Conservation (phyloP, 2,329 filamentous ascomycete species). For the Venturia aucupariae region DNA sequence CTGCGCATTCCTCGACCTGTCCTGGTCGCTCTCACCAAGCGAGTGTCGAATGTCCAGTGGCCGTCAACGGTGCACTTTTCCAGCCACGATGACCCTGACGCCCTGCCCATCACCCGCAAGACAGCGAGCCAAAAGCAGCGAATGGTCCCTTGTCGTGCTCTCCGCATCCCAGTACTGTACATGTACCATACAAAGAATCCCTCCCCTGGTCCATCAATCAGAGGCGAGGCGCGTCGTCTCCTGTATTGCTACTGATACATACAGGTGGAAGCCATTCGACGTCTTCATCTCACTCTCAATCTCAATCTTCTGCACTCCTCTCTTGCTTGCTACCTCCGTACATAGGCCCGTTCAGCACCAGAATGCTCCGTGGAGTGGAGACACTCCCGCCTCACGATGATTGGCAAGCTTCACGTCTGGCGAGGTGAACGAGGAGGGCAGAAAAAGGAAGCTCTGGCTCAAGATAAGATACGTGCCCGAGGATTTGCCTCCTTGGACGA, state of each 20-base stretch:
- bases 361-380: not conserved
- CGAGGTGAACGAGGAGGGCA: conserved; percentile 5
- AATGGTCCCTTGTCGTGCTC: not conserved
- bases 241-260: not conserved
- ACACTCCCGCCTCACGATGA: conserved; percentile 8
- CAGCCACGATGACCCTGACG: not conserved
- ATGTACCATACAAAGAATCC: not conserved
- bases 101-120: not conserved
- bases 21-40: not conserved
- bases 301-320: not conserved
- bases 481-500: conserved; percentile 11
- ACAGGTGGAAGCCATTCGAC: not conserved
- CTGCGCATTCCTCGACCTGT: not conserved
- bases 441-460: not conserved
- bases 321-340: not conserved
- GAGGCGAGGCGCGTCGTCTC: not conserved
- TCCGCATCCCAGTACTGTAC: not conserved
- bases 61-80: not conserved
- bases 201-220: not conserved
- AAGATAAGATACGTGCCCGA: not conserved
- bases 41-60: too few species aligned
- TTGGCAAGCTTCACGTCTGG: conserved; percentile 14
- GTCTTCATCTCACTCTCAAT: not conserved
- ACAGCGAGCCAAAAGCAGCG: not conserved
- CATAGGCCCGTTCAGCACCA: not conserved